Conservation (phyloP, 2,329 filamentous ascomycete genomes). For the Xenoacremonium recifei region DNA sequence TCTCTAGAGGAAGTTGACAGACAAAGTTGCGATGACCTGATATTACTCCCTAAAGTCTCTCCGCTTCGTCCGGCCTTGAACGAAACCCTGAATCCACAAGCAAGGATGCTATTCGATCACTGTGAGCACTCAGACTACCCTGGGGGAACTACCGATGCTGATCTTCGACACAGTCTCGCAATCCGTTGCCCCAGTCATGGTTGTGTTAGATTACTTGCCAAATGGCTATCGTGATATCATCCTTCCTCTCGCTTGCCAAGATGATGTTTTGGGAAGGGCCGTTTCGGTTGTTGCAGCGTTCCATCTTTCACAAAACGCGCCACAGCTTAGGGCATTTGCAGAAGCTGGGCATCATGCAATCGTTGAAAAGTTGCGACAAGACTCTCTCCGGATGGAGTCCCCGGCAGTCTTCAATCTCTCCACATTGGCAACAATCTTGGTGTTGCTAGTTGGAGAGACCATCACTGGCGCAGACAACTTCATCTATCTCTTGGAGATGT, state of each 20-base stretch:
- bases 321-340: slow-evolving; percentile 29
- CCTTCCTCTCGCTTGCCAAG: slow-evolving; percentile 37
- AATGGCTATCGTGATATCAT: slow-evolving; percentile 40
- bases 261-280: slow-evolving; percentile 33
- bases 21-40: no score
- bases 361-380: slow-evolving; percentile 32
- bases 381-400: slow-evolving; percentile 26
- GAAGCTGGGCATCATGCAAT: slow-evolving; percentile 35
- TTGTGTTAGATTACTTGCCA: slow-evolving; percentile 32
- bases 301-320: slow-evolving; percentile 32
- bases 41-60: no score
- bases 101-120: slow-evolving; percentile 35
- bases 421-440: slow-evolving; percentile 36
- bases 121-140: slow-evolving; percentile 21
- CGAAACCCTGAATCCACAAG: slow-evolving; percentile 24
- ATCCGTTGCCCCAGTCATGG: slow-evolving; percentile 37
- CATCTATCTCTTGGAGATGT: slow-evolving; percentile 34
- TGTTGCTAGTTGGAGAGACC: slow-evolving; percentile 39
- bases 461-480: slow-evolving; percentile 40
- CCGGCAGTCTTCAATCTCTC: slow-evolving; percentile 34
- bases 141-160: fast-evolving
- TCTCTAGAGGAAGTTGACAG: no score
- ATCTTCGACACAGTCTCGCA: slow-evolving; percentile 27
- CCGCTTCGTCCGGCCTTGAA: not conserved
- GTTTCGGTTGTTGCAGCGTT: slow-evolving; percentile 39